Evolutionary conservation across 169 alveolate genomes (phyloP).

Genomic region (Plasmodium sp.): DNA sequence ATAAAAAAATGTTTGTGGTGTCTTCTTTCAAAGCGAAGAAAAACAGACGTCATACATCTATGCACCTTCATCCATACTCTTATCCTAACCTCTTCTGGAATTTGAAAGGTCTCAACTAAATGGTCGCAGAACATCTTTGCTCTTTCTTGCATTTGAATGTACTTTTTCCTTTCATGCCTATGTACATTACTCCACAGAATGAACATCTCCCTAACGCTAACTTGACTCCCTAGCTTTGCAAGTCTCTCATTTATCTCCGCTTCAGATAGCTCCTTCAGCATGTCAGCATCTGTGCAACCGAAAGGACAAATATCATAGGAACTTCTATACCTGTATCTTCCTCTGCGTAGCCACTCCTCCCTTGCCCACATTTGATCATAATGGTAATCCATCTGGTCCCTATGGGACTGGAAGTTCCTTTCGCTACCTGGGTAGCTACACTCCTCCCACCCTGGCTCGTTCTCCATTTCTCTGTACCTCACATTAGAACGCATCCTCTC

Average conservation of each 20-base stretch:
- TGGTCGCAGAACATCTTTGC: background rate
- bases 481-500: background rate
- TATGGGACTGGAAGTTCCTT: no score
- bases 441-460: background rate
- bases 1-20: background rate
- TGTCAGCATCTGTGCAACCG: conserved; percentile 14
- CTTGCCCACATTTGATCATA: background rate
- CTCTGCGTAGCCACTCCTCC: background rate
- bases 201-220: conserved; percentile 6
- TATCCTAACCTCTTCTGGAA: background rate
- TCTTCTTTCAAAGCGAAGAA: background rate
- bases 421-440: background rate
- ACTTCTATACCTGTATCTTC: background rate
- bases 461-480: background rate
- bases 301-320: background rate
- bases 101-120: background rate
- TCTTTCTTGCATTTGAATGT: background rate
- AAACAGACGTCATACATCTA: background rate
- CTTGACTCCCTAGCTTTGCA: background rate
- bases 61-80: background rate
- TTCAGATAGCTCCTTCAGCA: background rate
- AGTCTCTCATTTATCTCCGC: background rate
- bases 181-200: conserved; percentile 10
- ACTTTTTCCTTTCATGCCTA: conserved; percentile 2
- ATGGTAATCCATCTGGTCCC: background rate